phyloP scores from a whole-genome alignment of 352 stramenopile species.

The Phytopythium sindhum region DNA sequence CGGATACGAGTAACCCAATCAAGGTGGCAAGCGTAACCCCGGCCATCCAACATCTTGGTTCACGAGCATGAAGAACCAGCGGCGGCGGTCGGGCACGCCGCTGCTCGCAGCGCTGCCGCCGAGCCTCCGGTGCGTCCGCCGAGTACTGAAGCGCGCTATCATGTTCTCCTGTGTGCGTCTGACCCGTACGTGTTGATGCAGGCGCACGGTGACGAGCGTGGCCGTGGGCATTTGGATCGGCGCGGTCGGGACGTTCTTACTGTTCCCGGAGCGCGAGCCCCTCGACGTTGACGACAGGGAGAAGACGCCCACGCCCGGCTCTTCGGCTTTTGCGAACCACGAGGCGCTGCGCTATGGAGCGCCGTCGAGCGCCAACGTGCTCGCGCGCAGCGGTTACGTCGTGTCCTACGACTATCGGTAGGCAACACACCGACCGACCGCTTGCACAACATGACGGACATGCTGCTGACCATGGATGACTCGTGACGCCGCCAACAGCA shows the following conservation, averaged over 20 bases:
- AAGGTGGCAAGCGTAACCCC: not conserved
- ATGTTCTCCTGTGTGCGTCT: not conserved
- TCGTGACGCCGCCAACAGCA: conserved; percentile 25
- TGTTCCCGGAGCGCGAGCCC: conserved; percentile 26
- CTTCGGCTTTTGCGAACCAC: conserved; percentile 30
- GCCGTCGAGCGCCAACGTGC: conserved; percentile 65
- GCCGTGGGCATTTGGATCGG: conserved; percentile 54
- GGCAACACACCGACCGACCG: not conserved
- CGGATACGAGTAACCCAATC: conserved; percentile 3
- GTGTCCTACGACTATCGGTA: conserved; percentile 84
- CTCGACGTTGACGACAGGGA: not conserved
- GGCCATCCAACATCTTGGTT: no score
- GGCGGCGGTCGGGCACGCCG: conserved; percentile 18
- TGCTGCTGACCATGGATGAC: not conserved
- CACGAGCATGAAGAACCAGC: conserved; percentile 23
- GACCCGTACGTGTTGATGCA: conserved; percentile 7
- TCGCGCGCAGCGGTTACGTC: conserved; percentile 76
- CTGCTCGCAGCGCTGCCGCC: conserved; percentile 26
- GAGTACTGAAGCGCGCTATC: not conserved
- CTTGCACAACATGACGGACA: not conserved
- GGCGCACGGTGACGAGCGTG: conserved; percentile 37
- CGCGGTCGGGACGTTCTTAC: conserved; percentile 34
- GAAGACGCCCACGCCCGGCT: no score
- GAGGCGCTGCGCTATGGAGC: conserved; percentile 71
- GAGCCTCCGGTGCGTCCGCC: conserved; percentile 27